Evolutionary conservation across 2,329 filamentous ascomycete species (phyloP), one percentile per base, ranked within the genome.

Genomic region (Aspergillus sp.): DNA sequence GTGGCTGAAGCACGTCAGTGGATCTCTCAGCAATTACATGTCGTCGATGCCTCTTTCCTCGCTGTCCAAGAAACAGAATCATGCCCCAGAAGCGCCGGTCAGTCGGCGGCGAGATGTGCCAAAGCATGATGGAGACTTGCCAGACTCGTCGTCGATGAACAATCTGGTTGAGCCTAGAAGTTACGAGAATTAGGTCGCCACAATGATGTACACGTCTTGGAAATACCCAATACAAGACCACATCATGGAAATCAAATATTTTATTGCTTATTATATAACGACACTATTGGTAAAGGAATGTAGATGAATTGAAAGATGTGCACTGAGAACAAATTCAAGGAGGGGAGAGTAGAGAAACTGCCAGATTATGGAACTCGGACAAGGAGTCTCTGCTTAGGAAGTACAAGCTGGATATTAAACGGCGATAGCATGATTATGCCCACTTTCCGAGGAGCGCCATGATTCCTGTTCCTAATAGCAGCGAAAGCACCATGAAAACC

Each of bases 381-480:
- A 12, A 35, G 14, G 33, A 14, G 33, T 4, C 33, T 35, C 33
- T 24, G 7, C 11, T 3, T 35, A 7, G 33, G 33, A 14, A 35
- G 9, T 11, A 35, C 2, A 4, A 14, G 9, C 9, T 35, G 8
- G 7, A 35, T 37, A 37, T n/a, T 14, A 14, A n/a, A 1, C 5
- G 35, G 0, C 4, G 15, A 2, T n/a, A 2, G 14, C 4, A n/a
- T n/a, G 39, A 27, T 46, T 31, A 79, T 17, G 79, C 80, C 80
- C 80, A 82, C 62, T 82, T 82, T 3, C 80, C 80, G 11, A 82
- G 65, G 56, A 82, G 59, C 3, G 80, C 79, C 80, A 82, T 82
- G 21, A 81, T 49, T 3, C 70, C 75, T 3, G 74, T 69, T 11
- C 80, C 80, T 23, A 79, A 45, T 14, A 77, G 67, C 56, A 69